Base-by-base conservation (phyloP, 176 grass and related monocot genomes). In the Raddia distichophylla region DNA sequence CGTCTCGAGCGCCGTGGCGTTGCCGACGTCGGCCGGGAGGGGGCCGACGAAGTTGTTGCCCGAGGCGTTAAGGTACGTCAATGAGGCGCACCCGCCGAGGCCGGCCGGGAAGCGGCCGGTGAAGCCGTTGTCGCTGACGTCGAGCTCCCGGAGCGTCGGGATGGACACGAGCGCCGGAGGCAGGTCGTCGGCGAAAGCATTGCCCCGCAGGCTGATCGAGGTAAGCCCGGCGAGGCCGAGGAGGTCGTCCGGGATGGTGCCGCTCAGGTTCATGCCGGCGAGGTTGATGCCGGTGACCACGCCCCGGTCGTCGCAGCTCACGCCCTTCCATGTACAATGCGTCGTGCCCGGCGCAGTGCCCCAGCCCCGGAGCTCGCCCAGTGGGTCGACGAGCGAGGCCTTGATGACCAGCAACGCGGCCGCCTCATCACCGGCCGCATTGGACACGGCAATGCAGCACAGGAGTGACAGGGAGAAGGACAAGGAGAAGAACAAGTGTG, bases 111-210 rank as follows among this genome's bases (percentile, higher is more conserved):
- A 95, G 53, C 74, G 78, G 35, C 96, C 90, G 59, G 43, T 87
- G 79, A 98, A 98, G 87, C 71, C 81, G 90, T 98, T 98, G 86
- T 98, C 90, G 52, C 96, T 95, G 45, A 98, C 78, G 42, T 98
- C 96, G 46, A 98, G 46, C 67, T 86, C 84, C 9, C 54, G 76
- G 73, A 98, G 79, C 50, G 59, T 84, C 62, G 79, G 80, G 18
- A 98, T 71, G 63, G 79, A 82, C 12, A 90, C 54, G 71, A 98
- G 82, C 45, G 49, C 58, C 57, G 1, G n/a, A 0, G 92, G 88
- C 9, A 98, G 88, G 19, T 84, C 77, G 75, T 67, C 61, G 2
- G 80, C 88, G 57, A 98, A 95, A 3, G 88, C 87, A 20, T 98
- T 98, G 84, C 87, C 82, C 73, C 85, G 88, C 37, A 98, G 86